phyloP scores from a whole-genome alignment of 495 filamentous ascomycete genomes.

The Penicillium coffeae region DNA sequence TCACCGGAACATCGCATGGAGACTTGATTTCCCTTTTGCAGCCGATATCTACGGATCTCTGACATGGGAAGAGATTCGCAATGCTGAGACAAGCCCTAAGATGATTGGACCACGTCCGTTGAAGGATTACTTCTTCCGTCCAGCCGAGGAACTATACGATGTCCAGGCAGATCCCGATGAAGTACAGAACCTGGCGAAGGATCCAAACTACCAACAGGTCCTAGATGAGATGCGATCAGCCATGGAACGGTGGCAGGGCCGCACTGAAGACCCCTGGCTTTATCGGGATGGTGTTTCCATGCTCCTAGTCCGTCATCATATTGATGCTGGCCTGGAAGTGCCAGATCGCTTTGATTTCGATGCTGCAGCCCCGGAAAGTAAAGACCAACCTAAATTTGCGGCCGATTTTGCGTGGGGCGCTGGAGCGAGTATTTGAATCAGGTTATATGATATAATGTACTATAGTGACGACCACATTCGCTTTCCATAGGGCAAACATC shows the following conservation, averaged over 20 bases:
- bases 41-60: constrained; percentile 42
- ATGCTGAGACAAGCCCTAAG: constrained; percentile 21
- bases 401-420: constrained; percentile 15
- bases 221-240: constrained; percentile 25
- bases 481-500: too few relatives aligned
- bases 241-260: constrained; percentile 35
- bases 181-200: constrained; percentile 30
- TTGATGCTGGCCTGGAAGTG: constrained; percentile 33
- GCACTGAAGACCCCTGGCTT: constrained; percentile 41
- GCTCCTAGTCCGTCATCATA: constrained; percentile 26
- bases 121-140: constrained; percentile 37
- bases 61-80: constrained; percentile 42
- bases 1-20: constrained; percentile 44
- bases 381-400: constrained; percentile 7
- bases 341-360: constrained; percentile 43
- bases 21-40: constrained; percentile 45
- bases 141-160: constrained; percentile 42
- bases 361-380: constrained; percentile 19
- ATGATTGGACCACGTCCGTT: constrained; percentile 35
- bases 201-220: constrained; percentile 17
- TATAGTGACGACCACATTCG: too few relatives aligned
- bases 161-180: constrained; percentile 36
- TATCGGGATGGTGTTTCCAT: constrained; percentile 37
- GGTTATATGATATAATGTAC: too few relatives aligned
- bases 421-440: constrained; percentile 7